phyloP scores from a whole-genome alignment of 352 stramenopile genomes.

The Pythium chondricola region DNA sequence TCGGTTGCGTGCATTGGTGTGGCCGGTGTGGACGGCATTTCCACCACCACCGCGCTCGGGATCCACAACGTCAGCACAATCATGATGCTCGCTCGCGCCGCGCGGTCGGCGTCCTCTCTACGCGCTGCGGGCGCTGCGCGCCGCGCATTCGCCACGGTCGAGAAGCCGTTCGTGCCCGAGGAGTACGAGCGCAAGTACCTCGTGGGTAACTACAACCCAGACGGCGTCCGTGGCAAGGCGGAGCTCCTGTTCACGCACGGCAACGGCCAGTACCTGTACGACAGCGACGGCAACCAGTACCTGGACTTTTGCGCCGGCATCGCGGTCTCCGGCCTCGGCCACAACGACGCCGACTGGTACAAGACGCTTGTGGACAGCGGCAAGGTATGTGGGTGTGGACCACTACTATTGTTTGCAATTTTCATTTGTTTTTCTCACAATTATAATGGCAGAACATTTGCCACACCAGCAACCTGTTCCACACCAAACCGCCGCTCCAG shows the following conservation, averaged over 20 bases:
- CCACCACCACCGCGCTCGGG: too few species aligned
- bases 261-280: conserved; percentile 89
- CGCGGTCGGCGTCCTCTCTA: conserved; percentile 1
- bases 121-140: background rate
- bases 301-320: conserved; percentile 95
- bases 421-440: conserved; percentile 36
- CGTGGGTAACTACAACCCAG: conserved; percentile 73
- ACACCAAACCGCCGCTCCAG: conserved; percentile 89
- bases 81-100: conserved; percentile 9
- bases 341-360: conserved; percentile 87
- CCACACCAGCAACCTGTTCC: conserved; percentile 97
- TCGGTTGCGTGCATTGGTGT: too few species aligned
- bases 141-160: conserved; percentile 23
- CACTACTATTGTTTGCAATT: background rate
- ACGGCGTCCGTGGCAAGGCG: conserved; percentile 61
- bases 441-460: conserved; percentile 63
- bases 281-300: conserved; percentile 79
- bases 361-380: conserved; percentile 50
- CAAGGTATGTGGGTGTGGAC: conserved; percentile 22
- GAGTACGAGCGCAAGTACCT: conserved; percentile 79
- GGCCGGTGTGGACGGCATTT: too few species aligned
- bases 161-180: conserved; percentile 41
- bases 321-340: conserved; percentile 80
- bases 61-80: too few species aligned
- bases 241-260: conserved; percentile 81